Evolutionary conservation across 164 flowering plant genomes (phyloP).

Genomic region (Magnolia kwangsiensis): DNA sequence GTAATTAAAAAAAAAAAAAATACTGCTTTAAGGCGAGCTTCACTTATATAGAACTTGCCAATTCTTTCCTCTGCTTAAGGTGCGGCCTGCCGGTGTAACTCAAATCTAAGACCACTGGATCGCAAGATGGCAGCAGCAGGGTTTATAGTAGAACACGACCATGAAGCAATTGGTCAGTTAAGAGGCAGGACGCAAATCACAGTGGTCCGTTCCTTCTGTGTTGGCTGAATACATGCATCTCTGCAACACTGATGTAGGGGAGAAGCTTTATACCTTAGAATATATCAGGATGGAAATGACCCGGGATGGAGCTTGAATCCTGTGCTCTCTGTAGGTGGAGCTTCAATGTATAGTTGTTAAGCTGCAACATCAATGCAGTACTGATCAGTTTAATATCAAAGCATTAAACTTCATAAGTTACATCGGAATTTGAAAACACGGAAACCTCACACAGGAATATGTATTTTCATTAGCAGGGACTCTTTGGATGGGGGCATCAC

Average conservation of each 20-base stretch:
- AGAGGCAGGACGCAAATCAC: neutral
- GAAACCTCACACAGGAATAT: no score
- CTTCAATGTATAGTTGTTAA: slow-evolving; percentile 26
- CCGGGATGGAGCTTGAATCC: slow-evolving; percentile 22
- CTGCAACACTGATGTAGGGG: neutral
- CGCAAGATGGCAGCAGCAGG: neutral
- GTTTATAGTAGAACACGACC: neutral
- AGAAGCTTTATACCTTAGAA: slow-evolving; percentile 2
- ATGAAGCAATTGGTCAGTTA: neutral
- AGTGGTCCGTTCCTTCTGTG: neutral
- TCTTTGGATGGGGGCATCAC: neutral
- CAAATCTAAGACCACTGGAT: neutral
- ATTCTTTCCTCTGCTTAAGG: neutral
- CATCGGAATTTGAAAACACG: no score
- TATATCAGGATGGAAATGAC: slow-evolving; percentile 26
- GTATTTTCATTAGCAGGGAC: neutral
- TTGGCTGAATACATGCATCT: neutral
- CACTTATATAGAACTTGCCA: neutral
- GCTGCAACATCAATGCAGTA: slow-evolving; percentile 14
- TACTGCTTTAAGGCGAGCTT: neutral
- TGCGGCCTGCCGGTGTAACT: neutral
- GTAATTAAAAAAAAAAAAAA: neutral
- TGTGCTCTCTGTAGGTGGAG: slow-evolving; percentile 27
- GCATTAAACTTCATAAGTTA: neutral
- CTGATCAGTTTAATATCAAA: neutral